Conservation (phyloP, 768 basidiomycete species). For the Macrolepiota dolichaula region DNA sequence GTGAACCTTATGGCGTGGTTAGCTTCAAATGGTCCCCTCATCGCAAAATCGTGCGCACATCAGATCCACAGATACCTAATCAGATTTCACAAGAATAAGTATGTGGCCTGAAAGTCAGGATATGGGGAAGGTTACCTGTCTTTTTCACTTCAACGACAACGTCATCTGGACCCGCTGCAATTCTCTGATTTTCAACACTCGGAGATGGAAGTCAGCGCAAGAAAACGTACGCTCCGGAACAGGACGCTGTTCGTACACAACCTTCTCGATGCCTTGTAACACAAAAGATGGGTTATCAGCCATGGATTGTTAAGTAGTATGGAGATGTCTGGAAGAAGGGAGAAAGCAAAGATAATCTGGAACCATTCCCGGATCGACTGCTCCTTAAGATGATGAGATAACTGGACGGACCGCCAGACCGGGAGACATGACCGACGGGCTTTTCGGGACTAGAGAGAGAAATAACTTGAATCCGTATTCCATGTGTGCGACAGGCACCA, state of each 20-base stretch:
- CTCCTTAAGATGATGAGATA: constrained; percentile 7
- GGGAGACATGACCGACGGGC: background rate
- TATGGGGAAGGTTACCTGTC: constrained; percentile 54
- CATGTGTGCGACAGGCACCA: background rate
- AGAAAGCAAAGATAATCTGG: constrained; percentile 1
- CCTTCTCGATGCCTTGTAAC: constrained; percentile 62
- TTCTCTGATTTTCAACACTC: background rate
- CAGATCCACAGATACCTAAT: constrained; percentile 87
- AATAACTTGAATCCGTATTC: background rate
- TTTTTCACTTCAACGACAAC: constrained; percentile 90
- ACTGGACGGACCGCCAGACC: constrained; percentile 13
- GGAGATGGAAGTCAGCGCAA: background rate
- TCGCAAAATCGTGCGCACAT: constrained; percentile 43
- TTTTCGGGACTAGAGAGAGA: background rate
- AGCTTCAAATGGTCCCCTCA: background rate
- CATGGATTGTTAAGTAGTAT: constrained; percentile 35
- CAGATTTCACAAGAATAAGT: constrained; percentile 2
- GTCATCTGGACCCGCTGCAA: constrained; percentile 63
- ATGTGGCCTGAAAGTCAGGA: background rate
- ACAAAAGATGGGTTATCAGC: constrained; percentile 80
- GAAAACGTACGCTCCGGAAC: constrained; percentile 60
- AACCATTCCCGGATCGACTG: background rate
- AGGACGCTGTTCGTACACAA: constrained; percentile 70
- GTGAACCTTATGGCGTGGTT: constrained; percentile 51
- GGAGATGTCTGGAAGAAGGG: constrained; percentile 4